These are phyloP conservation scores for Eudorina sp. DNA, from an alignment of 139 green algal species.

Conservation along the genomic window DNA sequence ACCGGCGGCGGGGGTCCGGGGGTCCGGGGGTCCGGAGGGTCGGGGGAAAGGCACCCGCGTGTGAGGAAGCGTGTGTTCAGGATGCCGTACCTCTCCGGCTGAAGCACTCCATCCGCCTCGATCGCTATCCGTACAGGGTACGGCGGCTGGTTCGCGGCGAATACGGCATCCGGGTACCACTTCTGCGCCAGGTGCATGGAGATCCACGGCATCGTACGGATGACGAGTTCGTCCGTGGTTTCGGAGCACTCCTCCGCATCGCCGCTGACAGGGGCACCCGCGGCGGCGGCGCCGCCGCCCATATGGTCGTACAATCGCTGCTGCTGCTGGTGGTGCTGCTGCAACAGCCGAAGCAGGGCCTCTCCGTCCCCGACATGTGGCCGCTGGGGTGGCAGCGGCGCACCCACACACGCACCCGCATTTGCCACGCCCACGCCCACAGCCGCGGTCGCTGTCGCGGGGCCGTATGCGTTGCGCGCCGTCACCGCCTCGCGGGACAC, in stretches of 20 bases:
- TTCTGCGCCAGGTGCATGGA: background rate
- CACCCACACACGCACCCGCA: too few relatives aligned
- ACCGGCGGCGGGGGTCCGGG: too few relatives aligned
- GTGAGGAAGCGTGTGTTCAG: too few relatives aligned
- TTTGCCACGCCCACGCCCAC: too few relatives aligned
- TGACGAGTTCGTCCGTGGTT: constrained; percentile 6
- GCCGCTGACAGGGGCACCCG: background rate
- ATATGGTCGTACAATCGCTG: background rate
- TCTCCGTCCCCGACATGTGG: too few relatives aligned
- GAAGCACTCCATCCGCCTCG: constrained; percentile 21
- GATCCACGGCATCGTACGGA: constrained; percentile 34
- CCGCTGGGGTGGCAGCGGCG: too few relatives aligned
- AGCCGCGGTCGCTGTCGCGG: too few relatives aligned
- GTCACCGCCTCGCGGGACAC: too few relatives aligned
- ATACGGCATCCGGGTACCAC: constrained; percentile 4
- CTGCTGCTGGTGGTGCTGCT: background rate
- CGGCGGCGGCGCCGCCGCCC: background rate
- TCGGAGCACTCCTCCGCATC: background rate
- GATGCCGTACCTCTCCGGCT: constrained; percentile 15
- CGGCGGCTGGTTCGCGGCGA: background rate
- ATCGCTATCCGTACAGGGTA: background rate
- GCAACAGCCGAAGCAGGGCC: too few relatives aligned
- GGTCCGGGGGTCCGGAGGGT: too few relatives aligned
- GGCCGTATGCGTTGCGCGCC: too few relatives aligned
- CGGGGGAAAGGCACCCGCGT: too few relatives aligned